Conservation (phyloP, 208 protist genomes). For the Wallacemonas collosoma region DNA sequence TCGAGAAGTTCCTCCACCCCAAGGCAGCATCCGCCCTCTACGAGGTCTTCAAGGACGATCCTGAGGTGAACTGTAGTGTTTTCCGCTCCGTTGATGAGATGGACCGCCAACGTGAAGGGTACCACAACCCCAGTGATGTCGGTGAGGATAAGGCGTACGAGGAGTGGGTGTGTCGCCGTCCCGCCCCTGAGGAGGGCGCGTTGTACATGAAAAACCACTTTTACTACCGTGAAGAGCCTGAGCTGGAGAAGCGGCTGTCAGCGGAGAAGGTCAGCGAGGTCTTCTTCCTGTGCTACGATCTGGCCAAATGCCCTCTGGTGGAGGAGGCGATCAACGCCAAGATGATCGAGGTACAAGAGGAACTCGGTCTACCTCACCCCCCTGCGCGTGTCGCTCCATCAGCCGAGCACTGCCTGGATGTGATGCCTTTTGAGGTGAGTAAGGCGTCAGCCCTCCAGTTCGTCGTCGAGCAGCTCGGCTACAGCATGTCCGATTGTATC, state of each 20-base stretch:
- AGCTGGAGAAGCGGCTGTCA: conserved; percentile 49
- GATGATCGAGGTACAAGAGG: conserved; percentile 31
- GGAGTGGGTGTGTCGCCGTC: conserved; percentile 70
- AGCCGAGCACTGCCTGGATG: conserved; percentile 54
- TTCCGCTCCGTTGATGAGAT: conserved; percentile 41
- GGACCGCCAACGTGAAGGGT: conserved; percentile 30
- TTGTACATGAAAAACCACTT: conserved; percentile 55
- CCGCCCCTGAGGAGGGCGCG: conserved; percentile 39
- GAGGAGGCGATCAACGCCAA: conserved; percentile 37
- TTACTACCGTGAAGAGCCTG: conserved; percentile 39
- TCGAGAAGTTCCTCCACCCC: conserved; percentile 40
- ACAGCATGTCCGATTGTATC: conserved; percentile 58
- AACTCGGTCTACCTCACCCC: conserved; percentile 23
- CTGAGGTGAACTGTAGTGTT: conserved; percentile 61
- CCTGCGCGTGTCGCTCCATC: conserved; percentile 54
- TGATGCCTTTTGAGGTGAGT: conserved; percentile 54
- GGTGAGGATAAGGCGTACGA: conserved; percentile 47
- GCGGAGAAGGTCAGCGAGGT: conserved; percentile 60
- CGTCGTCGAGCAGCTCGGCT: conserved; percentile 46
- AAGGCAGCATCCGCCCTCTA: conserved; percentile 40
- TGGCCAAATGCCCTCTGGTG: conserved; percentile 24
- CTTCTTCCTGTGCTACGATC: conserved; percentile 72
- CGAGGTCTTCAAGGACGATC: conserved; percentile 44
- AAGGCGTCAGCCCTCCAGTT: conserved; percentile 64
- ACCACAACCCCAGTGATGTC: conserved; percentile 54